Percentiles rank a stretch among this genome's conserved stretches.
These are phyloP conservation scores for Kentomonas sorsogonicus DNA, from an alignment of 208 protist genomes.

Conservation along the genomic window DNA sequence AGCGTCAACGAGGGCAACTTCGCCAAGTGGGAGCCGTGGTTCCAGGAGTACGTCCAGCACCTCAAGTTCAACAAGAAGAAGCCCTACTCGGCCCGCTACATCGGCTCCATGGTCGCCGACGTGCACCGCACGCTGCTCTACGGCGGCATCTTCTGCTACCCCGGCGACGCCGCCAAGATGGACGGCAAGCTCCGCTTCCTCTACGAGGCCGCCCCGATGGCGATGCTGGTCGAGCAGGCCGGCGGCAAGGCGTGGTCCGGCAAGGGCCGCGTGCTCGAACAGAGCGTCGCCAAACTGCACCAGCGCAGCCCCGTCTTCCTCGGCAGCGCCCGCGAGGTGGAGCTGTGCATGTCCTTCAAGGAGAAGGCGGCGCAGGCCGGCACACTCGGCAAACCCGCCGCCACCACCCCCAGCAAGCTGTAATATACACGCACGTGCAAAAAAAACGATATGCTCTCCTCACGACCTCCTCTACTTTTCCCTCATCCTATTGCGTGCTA, in stretches of 20 bases:
- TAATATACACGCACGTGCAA: slow-evolving; percentile 9
- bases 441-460: background rate
- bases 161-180: slow-evolving; percentile 81
- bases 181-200: slow-evolving; percentile 97
- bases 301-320: slow-evolving; percentile 91
- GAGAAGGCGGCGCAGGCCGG: slow-evolving; percentile 14
- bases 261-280: slow-evolving; percentile 74
- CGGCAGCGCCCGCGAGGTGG: slow-evolving; percentile 85
- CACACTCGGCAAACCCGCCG: background rate
- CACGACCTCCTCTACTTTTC: too few relatives aligned
- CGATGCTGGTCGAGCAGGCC: slow-evolving; percentile 87
- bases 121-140: slow-evolving; percentile 98
- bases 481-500: too few relatives aligned
- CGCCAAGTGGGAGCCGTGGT: slow-evolving; percentile 72
- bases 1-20: slow-evolving; percentile 97
- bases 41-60: slow-evolving; percentile 61
- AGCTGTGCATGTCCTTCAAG: slow-evolving; percentile 71
- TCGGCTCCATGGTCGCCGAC: slow-evolving; percentile 95
- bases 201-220: slow-evolving; percentile 96
- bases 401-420: slow-evolving; percentile 46
- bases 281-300: slow-evolving; percentile 83
- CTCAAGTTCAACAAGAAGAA: slow-evolving; percentile 63
- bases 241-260: slow-evolving; percentile 85
- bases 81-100: slow-evolving; percentile 79
- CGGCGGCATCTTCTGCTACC: slow-evolving; percentile 98